Evolutionary conservation across 352 stramenopile genomes (phyloP).

Genomic region (Globisporangium perplexum): DNA sequence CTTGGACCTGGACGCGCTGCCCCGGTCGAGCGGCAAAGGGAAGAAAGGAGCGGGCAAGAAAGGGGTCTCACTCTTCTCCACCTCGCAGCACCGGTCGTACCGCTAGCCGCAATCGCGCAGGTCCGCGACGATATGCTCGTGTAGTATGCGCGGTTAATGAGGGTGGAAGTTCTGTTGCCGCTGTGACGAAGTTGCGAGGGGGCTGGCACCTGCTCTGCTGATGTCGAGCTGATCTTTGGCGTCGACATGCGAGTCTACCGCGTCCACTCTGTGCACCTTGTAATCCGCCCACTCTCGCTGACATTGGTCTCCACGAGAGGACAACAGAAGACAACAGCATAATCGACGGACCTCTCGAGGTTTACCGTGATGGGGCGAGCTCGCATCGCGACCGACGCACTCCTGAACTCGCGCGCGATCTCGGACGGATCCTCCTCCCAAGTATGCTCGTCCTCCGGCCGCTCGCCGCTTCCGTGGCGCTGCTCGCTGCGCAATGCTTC

Average conservation of each 20-base stretch:
- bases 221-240: no score
- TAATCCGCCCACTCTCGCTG: not conserved
- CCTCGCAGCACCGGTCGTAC: slow-evolving; percentile 67
- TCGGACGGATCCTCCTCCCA: not conserved
- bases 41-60: slow-evolving; percentile 68
- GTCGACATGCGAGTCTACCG: no score
- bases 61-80: slow-evolving; percentile 66
- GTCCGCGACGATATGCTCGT: not conserved
- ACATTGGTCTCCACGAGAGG: no score
- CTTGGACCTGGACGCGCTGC: slow-evolving; percentile 18
- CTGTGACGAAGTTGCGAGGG: no score
- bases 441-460: slow-evolving; percentile 13
- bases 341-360: not conserved
- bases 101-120: slow-evolving; percentile 22
- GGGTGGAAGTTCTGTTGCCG: no score
- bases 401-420: slow-evolving; percentile 4
- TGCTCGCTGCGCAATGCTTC: slow-evolving; percentile 12
- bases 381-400: not conserved
- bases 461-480: slow-evolving; percentile 5
- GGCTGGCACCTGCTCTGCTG: no score
- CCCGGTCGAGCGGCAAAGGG: slow-evolving; percentile 17
- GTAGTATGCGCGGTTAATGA: not conserved
- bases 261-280: not conserved
- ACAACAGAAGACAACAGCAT: no score
- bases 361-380: not conserved